A percentile compares a stretch with the other conserved stretches of the same genome.
Evolutionary conservation across 352 stramenopile genomes (phyloP).

Genomic region (Phytophthora europaea): DNA sequence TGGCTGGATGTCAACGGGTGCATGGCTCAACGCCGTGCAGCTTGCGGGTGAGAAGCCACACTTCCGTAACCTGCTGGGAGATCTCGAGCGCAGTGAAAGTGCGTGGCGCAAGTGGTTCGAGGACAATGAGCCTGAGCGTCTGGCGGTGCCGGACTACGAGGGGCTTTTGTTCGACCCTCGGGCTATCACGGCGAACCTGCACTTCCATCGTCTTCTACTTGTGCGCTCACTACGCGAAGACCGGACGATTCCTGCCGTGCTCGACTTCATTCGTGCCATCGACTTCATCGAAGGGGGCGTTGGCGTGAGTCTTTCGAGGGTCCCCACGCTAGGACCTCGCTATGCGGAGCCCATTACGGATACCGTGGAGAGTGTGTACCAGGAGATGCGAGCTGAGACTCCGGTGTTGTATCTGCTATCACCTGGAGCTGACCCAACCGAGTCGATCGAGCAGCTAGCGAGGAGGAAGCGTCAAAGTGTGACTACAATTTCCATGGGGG

Average conservation of each 20-base stretch:
- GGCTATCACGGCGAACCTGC: constrained; percentile 66
- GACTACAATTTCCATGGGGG: constrained; percentile 82
- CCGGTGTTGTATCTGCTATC: constrained; percentile 82
- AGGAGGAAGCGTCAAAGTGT: constrained; percentile 76
- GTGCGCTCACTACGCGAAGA: constrained; percentile 79
- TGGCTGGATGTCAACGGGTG: constrained; percentile 67
- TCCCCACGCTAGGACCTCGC: constrained; percentile 69
- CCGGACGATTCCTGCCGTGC: constrained; percentile 73
- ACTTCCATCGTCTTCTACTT: constrained; percentile 80
- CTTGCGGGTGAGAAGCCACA: constrained; percentile 73
- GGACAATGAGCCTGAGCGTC: constrained; percentile 79
- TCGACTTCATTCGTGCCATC: constrained; percentile 72
- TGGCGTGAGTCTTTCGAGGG: constrained; percentile 32
- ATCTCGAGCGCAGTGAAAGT: constrained; percentile 77
- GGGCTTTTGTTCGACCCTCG: constrained; percentile 69
- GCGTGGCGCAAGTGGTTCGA: constrained; percentile 85
- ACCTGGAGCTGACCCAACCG: constrained; percentile 75
- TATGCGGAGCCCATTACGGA: constrained; percentile 78
- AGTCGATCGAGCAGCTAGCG: constrained; percentile 76
- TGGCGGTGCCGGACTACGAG: constrained; percentile 77
- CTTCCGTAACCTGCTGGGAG: constrained; percentile 69
- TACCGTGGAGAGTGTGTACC: constrained; percentile 76
- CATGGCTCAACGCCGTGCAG: constrained; percentile 80
- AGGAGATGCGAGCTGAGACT: constrained; percentile 72
- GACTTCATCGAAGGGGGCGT: constrained; percentile 65